Conservation (phyloP, 202 grass and related monocot genomes). For the Digitaria exilis region DNA sequence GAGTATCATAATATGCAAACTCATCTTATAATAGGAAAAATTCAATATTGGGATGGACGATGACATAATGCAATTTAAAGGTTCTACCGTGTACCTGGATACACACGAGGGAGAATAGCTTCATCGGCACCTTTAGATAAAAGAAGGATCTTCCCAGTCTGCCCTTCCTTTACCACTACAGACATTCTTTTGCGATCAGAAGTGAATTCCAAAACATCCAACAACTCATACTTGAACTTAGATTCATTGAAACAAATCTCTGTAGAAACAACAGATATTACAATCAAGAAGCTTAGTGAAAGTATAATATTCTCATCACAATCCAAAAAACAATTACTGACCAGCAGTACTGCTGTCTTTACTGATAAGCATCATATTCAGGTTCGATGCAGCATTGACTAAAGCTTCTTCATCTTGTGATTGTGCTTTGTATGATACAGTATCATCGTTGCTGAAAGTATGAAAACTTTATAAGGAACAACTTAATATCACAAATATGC, state of each 20-base stretch:
- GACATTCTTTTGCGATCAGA: conserved; percentile 99
- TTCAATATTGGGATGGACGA: neutral
- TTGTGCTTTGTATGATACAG: conserved; percentile 83
- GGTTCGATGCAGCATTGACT: conserved; percentile 69
- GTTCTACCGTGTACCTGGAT: conserved; percentile 58
- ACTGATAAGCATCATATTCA: conserved; percentile 82
- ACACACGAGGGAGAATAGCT: conserved; percentile 65
- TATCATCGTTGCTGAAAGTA: conserved; percentile 57
- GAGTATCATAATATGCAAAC: neutral
- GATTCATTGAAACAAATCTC: conserved; percentile 70
- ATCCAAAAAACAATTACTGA: conserved; percentile 41
- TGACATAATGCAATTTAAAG: conserved; percentile 2
- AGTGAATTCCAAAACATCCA: conserved; percentile 92
- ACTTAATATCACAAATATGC: conserved; percentile 14
- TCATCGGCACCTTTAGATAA: conserved; percentile 95
- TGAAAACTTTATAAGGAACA: conserved; percentile 38
- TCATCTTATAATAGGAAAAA: neutral
- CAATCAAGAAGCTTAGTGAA: conserved; percentile 13
- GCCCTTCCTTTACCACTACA: conserved; percentile 62
- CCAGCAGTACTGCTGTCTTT: conserved; percentile 68
- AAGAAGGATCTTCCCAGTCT: conserved; percentile 70
- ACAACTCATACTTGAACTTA: conserved; percentile 63
- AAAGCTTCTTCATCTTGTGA: conserved; percentile 97
- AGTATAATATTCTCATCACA: conserved; percentile 20
- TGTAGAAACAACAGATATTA: conserved; percentile 44